Evolutionary conservation across 139 green algal species (phyloP).

Genomic region (Chara braunii): DNA sequence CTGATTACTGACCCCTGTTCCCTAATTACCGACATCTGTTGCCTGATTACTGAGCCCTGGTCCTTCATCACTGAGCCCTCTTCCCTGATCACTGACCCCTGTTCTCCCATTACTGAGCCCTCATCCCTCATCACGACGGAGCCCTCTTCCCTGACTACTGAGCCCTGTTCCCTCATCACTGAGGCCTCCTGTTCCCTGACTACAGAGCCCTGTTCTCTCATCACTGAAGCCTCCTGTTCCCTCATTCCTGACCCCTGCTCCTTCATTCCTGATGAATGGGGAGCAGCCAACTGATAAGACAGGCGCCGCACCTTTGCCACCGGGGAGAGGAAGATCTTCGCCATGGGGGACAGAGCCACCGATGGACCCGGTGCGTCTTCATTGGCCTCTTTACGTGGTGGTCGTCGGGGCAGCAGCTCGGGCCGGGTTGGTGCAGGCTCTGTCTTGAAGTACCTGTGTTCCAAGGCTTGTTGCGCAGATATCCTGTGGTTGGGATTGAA

Average conservation of each 20-base stretch:
- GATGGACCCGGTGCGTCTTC: not conserved
- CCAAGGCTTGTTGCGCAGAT: not conserved
- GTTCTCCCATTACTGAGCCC: not conserved
- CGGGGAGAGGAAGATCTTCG: not conserved
- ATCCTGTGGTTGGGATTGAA: not conserved
- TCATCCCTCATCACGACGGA: no score
- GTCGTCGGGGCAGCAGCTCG: not conserved
- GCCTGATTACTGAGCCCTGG: no score
- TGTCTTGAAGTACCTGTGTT: not conserved
- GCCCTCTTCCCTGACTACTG: no score
- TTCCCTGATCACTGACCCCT: no score
- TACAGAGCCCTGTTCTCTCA: no score
- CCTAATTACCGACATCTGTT: not conserved
- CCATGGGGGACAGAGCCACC: not conserved
- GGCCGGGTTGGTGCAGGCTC: not conserved
- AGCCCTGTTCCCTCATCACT: no score
- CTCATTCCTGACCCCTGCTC: no score
- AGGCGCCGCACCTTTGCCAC: not conserved
- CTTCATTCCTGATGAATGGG: not conserved
- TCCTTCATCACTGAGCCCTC: not conserved
- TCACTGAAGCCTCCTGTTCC: no score
- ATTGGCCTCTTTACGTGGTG: not conserved
- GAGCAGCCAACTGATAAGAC: not conserved
- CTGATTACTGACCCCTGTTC: no score
- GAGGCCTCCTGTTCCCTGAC: no score